phyloP scores from a whole-genome alignment of 306 rosid species.

The Styphnolobium japonicum region DNA sequence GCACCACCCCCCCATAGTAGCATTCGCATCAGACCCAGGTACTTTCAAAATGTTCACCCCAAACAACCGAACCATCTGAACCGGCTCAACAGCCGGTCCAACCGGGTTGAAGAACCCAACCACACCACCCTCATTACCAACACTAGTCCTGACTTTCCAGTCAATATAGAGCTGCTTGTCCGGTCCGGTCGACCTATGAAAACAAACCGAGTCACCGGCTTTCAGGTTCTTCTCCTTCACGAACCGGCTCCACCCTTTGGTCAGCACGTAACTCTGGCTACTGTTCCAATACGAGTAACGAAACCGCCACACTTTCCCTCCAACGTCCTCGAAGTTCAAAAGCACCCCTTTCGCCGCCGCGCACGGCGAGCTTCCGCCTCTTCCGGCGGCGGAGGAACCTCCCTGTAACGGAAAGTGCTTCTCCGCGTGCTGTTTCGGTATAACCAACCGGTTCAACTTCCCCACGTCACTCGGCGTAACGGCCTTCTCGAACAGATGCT shows the following conservation, averaged over 20 bases:
- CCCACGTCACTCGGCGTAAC: constrained; percentile 98
- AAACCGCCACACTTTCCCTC: constrained; percentile 96
- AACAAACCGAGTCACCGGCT: constrained; percentile 88
- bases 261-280: constrained; percentile 91
- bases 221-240: constrained; percentile 84
- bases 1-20: constrained; percentile 35
- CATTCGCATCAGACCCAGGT: constrained; percentile 34
- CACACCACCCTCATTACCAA: neutral
- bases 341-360: constrained; percentile 53
- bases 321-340: constrained; percentile 79
- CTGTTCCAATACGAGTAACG: constrained; percentile 98
- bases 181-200: constrained; percentile 69
- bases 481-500: constrained; percentile 75
- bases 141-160: constrained; percentile 46
- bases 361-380: neutral
- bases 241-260: constrained; percentile 98
- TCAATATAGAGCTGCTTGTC: constrained; percentile 77
- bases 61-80: constrained; percentile 76
- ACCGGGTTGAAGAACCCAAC: constrained; percentile 24
- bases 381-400: constrained; percentile 4
- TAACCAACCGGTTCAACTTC: constrained; percentile 80
- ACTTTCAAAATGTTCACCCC: constrained; percentile 87
- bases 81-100: constrained; percentile 54
- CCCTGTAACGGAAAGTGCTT: constrained; percentile 79
- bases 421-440: constrained; percentile 97